Evolutionary conservation across 176 grass and related monocot species (phyloP), one percentile per base, ranked within the genome.

Genomic region (Saccharum officinarum): DNA sequence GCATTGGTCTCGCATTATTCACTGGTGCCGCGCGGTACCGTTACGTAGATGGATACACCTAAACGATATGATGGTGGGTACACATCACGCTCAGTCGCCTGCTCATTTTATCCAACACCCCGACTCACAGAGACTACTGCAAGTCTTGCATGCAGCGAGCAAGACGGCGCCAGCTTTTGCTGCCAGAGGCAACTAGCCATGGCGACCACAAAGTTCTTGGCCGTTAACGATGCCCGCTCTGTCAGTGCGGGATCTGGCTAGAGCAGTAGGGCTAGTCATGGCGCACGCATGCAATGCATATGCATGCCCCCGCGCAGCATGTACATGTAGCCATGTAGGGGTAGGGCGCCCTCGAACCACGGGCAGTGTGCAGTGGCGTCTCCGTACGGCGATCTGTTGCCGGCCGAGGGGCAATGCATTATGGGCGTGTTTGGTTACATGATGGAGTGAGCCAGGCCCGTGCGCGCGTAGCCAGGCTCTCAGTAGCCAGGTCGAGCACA

Each of bases 361-460:
- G 40, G 83, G 78, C 77, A 82, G n/a, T 62, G 40, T 42, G 50
- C 83, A 81, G 77, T 82, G 31, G 47, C 77, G 17, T 62, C 69
- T 4, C 30, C 37, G 59, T 73, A 57, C 63, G 17, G 73, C 78
- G 2, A 38, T 10, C 59, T 68, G 70, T 1, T 75, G 37, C 39
- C 60, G 60, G 11, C n/a, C n/a, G 59, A 61, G 22, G 22, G 57
- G 3, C 8, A 20, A 41, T 12, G 55, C 33, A 33, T 31, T n/a
- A n/a, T 28, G 28, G 33, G 33, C 33, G 33, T 3, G 33, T 34
- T 34, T 34, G 33, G 33, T 34, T 34, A 3, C 33, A 34, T 34
- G 33, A 34, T 34, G 33, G 33, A 34, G 33, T 34, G 3, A 34
- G 33, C 33, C 33, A 34, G 33, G 33, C 33, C 3, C 33, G 33